Base-by-base conservation (phyloP, 1,284 basidiomycete species). In the Microbotryum lychnidis-dioicae region DNA sequence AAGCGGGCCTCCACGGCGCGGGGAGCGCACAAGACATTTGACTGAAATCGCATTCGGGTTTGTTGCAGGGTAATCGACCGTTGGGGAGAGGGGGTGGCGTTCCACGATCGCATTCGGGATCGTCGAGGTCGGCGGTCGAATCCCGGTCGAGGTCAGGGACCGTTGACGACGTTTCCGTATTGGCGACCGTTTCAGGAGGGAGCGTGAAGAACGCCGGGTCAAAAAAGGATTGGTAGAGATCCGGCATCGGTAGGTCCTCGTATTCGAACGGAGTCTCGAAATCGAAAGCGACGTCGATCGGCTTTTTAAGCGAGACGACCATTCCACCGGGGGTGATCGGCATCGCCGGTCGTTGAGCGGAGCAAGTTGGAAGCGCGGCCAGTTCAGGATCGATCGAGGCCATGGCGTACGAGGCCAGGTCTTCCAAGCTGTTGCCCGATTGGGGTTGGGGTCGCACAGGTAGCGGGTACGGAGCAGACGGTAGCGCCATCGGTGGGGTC, bases 201-300 rank as follows among this genome's bases (percentile, higher is more conserved):
- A 31, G 12, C 18, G 50, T 25, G 6, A 33, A 21, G 18, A 47
- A 31, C 14, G 46, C 5, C n/a, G 25, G 54, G 58, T 63, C 52
- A 29, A 62, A 31, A 7, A 66, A 33, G 3, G 52, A 58, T 3
- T 61, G 52, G 58, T 65, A 67, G 9, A 67, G 49, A 3, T 65
- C 59, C 4, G 67, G 65, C 25, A 69, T 59, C 0, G 61, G 52
- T 29, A 69, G 48, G 7, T 61, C 54, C 5, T 58, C 60, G 47
- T 56, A 63, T 42, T 69, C 63, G 58, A 69, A 69, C 4, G 67
- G 65, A 0, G 62, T 63, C 42, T 69, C 65, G 10, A 69, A 69
- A 46, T 69, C 67, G 50, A 64, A 66, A 3, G 25, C 20, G 3
- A n/a, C 20, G 7, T 45, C 27, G 42, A 60, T 23, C 21, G 53